phyloP scores from a whole-genome alignment of 73 alveolate species.

The Paramecium pentaurelia region DNA sequence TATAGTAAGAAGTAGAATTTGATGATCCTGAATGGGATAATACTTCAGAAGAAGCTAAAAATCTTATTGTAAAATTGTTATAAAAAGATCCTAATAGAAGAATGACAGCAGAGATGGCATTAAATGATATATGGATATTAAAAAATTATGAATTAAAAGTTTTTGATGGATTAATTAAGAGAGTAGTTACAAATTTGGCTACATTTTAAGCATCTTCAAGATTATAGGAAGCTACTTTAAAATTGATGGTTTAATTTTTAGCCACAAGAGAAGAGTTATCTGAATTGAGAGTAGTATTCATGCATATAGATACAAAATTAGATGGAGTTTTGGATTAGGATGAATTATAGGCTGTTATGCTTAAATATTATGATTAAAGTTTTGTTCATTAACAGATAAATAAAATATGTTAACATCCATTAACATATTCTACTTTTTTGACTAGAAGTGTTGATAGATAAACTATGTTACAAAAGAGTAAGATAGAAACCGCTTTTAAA shows the following conservation, averaged over 20 bases:
- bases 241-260: neutral
- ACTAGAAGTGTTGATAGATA: constrained; percentile 32
- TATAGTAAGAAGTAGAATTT: constrained; percentile 16
- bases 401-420: neutral
- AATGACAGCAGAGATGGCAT: constrained; percentile 76
- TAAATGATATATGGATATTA: constrained; percentile 78
- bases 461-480: neutral
- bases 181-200: neutral
- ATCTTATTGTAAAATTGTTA: constrained; percentile 50
- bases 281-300: constrained; percentile 17
- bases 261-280: constrained; percentile 39
- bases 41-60: constrained; percentile 67
- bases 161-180: neutral
- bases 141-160: neutral
- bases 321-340: constrained; percentile 34
- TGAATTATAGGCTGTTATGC: neutral
- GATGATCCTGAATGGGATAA: constrained; percentile 64
- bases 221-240: constrained; percentile 9
- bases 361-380: neutral
- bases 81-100: constrained; percentile 72
- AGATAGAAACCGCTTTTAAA: constrained; percentile 36
- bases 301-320: neutral
- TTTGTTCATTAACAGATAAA: neutral
- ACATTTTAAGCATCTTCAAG: neutral
- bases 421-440: neutral